phyloP scores from a whole-genome alignment of 2,329 filamentous ascomycete genomes.

The Aspergillus tamarii region DNA sequence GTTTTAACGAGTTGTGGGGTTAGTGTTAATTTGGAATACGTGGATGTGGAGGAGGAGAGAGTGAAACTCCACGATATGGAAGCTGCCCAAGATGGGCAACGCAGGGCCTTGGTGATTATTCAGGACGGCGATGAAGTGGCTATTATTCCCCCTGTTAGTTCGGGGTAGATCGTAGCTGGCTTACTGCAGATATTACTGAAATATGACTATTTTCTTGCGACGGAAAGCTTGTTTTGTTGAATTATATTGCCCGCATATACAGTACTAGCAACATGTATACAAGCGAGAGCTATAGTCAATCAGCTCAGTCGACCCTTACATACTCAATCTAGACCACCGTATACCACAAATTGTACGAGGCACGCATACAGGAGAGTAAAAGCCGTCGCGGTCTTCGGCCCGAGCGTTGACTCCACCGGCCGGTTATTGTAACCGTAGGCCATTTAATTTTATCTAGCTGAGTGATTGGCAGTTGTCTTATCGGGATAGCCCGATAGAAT shows the following conservation, averaged over 20 bases:
- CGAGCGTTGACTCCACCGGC: neutral
- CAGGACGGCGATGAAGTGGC: neutral
- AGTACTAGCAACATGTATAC: neutral
- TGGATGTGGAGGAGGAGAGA: neutral
- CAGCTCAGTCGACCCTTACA: no score
- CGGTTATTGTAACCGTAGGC: neutral
- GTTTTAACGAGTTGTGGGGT: neutral
- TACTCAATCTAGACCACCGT: neutral
- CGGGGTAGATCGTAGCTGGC: neutral
- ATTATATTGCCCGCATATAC: neutral
- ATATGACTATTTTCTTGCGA: neutral
- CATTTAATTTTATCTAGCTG: neutral
- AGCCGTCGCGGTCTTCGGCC: neutral
- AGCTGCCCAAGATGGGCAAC: neutral
- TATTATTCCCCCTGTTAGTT: neutral
- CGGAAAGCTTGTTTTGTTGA: rapidly evolving
- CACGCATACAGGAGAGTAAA: neutral
- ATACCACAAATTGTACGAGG: neutral
- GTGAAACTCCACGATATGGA: neutral
- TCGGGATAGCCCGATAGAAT: neutral
- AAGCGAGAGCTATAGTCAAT: neutral
- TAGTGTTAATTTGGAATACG: neutral
- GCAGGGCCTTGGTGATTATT: neutral
- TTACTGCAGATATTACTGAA: neutral
- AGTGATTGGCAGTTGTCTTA: neutral